Conservation (phyloP, 768 basidiomycete species). For the Botryobasidium botryosum region DNA sequence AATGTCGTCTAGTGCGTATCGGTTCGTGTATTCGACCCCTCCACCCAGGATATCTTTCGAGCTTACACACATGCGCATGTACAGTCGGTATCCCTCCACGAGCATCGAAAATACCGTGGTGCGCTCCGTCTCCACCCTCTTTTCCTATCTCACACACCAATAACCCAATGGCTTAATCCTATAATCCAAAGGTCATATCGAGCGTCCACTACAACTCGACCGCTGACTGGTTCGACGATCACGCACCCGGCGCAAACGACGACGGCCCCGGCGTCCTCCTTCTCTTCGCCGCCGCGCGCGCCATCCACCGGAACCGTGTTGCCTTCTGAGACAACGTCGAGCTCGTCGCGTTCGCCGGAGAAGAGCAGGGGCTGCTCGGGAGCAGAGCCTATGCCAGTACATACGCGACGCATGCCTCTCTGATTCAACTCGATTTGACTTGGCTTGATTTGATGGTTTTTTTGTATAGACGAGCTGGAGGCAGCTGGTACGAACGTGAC, state of each 20-base stretch:
- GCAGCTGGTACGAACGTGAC: slow-evolving; percentile 45
- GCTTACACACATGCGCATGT: too few species aligned
- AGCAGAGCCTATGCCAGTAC: slow-evolving; percentile 69
- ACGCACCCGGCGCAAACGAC: slow-evolving; percentile 37
- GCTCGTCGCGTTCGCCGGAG: slow-evolving; percentile 72
- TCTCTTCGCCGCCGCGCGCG: slow-evolving; percentile 63
- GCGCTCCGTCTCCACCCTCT: too few species aligned
- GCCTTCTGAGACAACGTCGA: slow-evolving; percentile 63
- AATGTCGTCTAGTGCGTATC: slow-evolving; percentile 72
- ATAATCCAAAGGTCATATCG: slow-evolving; percentile 51
- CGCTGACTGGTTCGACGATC: slow-evolving; percentile 55
- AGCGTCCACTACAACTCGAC: slow-evolving; percentile 85
- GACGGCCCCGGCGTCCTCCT: slow-evolving; percentile 50
- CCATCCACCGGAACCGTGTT: slow-evolving; percentile 47
- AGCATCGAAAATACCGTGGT: too few species aligned
- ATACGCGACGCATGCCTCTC: background rate
- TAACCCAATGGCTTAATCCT: slow-evolving; percentile 36
- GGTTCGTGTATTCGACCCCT: too few species aligned
- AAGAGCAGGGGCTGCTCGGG: slow-evolving; percentile 78
- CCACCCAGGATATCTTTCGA: too few species aligned
- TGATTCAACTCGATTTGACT: background rate
- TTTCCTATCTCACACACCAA: too few species aligned
- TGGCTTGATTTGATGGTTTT: background rate
- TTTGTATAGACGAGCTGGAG: slow-evolving; percentile 41
- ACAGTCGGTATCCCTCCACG: too few species aligned